Base-by-base conservation (phyloP, 441 rosid genomes). In the Euphorbia neoarborescens region DNA sequence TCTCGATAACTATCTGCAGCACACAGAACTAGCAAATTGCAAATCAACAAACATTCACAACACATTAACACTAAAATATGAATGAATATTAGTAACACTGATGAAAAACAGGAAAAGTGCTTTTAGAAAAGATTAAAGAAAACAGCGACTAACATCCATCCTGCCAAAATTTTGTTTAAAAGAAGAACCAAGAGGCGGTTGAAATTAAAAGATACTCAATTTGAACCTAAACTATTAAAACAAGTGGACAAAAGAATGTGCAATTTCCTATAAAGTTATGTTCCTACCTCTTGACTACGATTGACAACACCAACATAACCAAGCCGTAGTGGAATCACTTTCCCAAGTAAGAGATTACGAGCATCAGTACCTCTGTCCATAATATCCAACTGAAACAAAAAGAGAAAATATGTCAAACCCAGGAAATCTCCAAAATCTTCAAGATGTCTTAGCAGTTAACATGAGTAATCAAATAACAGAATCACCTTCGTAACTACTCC, bases 301-400 rank as follows among this genome's bases (percentile, higher is more conserved):
- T 89, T 89, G 46, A 91, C 96, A 48, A 91, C 93, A 69, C 96
- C 97, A 56, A 91, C 78, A 42, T 89, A 91, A 74, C 97, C 97
- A 77, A 91, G 94, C 34, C 93, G 84, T 69, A 91, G 85, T 14
- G 96, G 94, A 71, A 89, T 83, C 62, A 86, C 91, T 87, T 91
- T 91, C 40, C 97, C 97, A 64, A 89, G 96, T 73, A 91, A 78
- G 66, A 85, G 62, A 71, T 91, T 89, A 20, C 94, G 87, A 42
- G 96, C 97, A 77, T 91, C 96, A 62, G 97, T 91, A 78, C 97
- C 97, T 88, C 97, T 86, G 79, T 91, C 97, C 97, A 91, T 91
- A 62, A 91, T 89, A 78, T 91, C 97, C 81, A 91, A 79, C 97
- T 89, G 89, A 68, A 77, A 27, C 54, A 68, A 79, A n/a, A 62